A percentile compares a stretch with the other conserved stretches of the same genome.
Conservation (phyloP, 2,329 filamentous ascomycete species). For the Bretziella fagacearum region DNA sequence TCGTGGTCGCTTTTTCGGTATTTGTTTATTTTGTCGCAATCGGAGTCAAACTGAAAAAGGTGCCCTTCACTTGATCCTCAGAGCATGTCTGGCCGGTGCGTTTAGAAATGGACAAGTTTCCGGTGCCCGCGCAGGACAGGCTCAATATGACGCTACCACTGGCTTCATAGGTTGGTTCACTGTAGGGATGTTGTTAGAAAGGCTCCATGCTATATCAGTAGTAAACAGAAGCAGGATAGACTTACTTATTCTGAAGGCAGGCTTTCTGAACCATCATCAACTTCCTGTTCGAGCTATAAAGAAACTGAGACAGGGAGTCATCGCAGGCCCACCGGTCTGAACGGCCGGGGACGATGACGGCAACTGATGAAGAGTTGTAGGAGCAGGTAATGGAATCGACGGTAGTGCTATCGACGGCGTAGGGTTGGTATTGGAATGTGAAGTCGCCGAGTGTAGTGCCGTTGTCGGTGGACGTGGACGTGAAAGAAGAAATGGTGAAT, state of each 20-base stretch:
- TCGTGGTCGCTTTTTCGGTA: background rate
- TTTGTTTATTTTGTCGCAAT: no score
- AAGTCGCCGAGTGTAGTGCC: constrained; percentile 24
- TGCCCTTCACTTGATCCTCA: constrained; percentile 1
- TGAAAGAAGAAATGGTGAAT: constrained; percentile 26
- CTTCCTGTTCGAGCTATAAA: constrained; percentile 22
- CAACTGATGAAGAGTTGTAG: constrained; percentile 27
- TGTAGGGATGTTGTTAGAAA: background rate
- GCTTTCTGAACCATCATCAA: constrained; percentile 30
- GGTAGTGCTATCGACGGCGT: constrained; percentile 19
- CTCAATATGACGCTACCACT: constrained; percentile 14
- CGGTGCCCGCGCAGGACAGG: constrained; percentile 12
- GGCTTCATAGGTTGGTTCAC: constrained; percentile 15
- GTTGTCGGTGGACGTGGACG: constrained; percentile 21
- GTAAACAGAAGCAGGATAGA: background rate
- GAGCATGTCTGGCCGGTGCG: constrained; percentile 2
- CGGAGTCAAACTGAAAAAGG: constrained; percentile 10
- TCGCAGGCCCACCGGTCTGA: constrained; percentile 28
- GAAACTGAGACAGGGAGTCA: constrained; percentile 26
- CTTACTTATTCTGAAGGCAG: constrained; percentile 26
- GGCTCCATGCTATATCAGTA: background rate
- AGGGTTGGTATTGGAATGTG: constrained; percentile 23
- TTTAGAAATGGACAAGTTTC: background rate
- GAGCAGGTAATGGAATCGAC: constrained; percentile 26
- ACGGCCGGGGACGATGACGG: constrained; percentile 20